These are phyloP conservation scores for Alternaria sp. DNA, from an alignment of 2,329 filamentous ascomycete species.

Conservation along the genomic window DNA sequence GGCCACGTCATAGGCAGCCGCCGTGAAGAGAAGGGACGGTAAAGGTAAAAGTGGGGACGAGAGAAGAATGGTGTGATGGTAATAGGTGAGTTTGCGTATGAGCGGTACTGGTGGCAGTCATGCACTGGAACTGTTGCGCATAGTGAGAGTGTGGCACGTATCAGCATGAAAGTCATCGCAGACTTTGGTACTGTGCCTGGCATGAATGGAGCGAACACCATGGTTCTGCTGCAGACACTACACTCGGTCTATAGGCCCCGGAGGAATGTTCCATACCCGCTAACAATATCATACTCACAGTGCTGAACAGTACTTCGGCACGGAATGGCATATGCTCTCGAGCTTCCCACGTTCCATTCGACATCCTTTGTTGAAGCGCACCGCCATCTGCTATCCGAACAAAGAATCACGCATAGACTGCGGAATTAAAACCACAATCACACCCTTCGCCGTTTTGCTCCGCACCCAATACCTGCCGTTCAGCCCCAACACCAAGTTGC, in stretches of 20 bases:
- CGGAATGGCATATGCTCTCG: neutral
- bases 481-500: neutral
- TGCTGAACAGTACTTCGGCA: neutral
- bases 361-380: neutral
- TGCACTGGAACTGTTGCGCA: neutral
- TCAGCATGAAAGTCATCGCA: neutral
- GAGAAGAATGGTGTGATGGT: neutral
- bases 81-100: neutral
- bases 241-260: neutral
- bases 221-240: neutral
- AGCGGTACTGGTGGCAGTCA: neutral
- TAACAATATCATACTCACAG: neutral
- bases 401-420: neutral
- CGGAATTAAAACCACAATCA: too few species aligned
- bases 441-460: neutral
- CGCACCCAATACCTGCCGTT: neutral
- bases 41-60: neutral
- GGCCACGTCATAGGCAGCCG: neutral
- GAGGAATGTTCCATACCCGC: neutral
- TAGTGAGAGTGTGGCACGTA: neutral
- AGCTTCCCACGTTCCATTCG: neutral
- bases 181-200: neutral
- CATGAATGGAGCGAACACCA: neutral
- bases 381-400: rapidly evolving
- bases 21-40: neutral